These are phyloP conservation scores for Rauvolfia tetraphylla DNA, from an alignment of 257 asterid genomes.

Conservation along the genomic window DNA sequence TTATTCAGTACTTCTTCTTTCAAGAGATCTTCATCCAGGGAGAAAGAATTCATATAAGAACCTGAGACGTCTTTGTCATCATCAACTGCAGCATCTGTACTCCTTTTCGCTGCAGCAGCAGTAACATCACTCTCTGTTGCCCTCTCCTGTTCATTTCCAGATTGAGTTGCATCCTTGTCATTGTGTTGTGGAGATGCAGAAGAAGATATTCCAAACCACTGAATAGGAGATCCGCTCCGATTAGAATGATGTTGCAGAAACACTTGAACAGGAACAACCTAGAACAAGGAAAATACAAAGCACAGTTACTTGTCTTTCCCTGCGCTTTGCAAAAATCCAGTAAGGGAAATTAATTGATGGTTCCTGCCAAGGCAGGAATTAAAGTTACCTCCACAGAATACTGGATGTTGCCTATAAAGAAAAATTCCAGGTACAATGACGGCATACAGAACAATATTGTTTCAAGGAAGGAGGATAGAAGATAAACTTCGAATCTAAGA, in stretches of 20 bases:
- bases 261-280: conserved; percentile 40
- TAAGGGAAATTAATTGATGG: neutral
- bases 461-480: neutral
- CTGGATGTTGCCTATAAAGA: neutral
- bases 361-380: neutral
- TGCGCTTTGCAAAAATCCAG: conserved; percentile 3
- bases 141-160: conserved; percentile 30
- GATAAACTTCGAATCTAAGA: neutral
- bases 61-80: conserved; percentile 56
- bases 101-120: conserved; percentile 9
- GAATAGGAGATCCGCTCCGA: conserved; percentile 32
- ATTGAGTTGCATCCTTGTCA: conserved; percentile 43
- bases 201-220: conserved; percentile 51
- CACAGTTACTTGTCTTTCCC: neutral
- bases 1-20: conserved; percentile 38
- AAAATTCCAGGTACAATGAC: neutral
- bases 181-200: conserved; percentile 51
- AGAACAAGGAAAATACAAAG: conserved; percentile 11
- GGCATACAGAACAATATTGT: neutral
- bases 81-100: conserved; percentile 13
- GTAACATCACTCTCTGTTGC: conserved; percentile 34
- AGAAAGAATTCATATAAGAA: conserved; percentile 27
- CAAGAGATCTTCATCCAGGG: conserved; percentile 20
- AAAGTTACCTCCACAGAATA: neutral
- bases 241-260: conserved; percentile 34